These are phyloP conservation scores for Hyphopichia khmerensis DNA, from an alignment of 1,139 yeast genomes.

Conservation along the genomic window DNA sequence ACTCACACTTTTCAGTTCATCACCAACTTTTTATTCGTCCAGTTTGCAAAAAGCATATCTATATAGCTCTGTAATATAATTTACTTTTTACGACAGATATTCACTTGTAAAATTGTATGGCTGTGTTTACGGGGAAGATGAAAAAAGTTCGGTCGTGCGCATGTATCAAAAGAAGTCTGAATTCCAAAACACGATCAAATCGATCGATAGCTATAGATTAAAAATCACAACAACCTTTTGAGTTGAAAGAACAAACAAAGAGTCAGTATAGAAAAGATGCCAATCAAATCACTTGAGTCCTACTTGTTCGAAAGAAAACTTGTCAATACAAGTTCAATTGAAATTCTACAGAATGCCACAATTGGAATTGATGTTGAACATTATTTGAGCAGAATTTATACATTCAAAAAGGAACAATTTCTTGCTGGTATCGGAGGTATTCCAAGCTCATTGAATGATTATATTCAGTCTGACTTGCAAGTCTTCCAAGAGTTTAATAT, in stretches of 20 bases:
- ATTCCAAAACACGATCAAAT: background rate
- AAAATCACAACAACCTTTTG: background rate
- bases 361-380: slow-evolving; percentile 87
- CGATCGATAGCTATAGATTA: background rate
- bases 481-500: slow-evolving; percentile 61
- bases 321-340: slow-evolving; percentile 63
- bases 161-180: background rate
- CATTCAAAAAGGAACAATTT: slow-evolving; percentile 67
- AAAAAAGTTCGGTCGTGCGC: background rate
- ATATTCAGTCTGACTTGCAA: slow-evolving; percentile 61
- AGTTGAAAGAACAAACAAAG: background rate
- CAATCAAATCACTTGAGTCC: slow-evolving; percentile 69
- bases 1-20: background rate
- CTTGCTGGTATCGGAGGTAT: slow-evolving; percentile 83
- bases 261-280: slow-evolving; percentile 27
- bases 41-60: background rate
- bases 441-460: slow-evolving; percentile 61
- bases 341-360: slow-evolving; percentile 63
- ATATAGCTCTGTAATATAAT: background rate
- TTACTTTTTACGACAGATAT: no score
- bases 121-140: background rate
- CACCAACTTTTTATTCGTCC: background rate
- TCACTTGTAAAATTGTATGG: background rate
- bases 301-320: slow-evolving; percentile 69
- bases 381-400: slow-evolving; percentile 62